Evolutionary conservation across 75 land plant species (phyloP).

Genomic region (Picea sitchensis): DNA sequence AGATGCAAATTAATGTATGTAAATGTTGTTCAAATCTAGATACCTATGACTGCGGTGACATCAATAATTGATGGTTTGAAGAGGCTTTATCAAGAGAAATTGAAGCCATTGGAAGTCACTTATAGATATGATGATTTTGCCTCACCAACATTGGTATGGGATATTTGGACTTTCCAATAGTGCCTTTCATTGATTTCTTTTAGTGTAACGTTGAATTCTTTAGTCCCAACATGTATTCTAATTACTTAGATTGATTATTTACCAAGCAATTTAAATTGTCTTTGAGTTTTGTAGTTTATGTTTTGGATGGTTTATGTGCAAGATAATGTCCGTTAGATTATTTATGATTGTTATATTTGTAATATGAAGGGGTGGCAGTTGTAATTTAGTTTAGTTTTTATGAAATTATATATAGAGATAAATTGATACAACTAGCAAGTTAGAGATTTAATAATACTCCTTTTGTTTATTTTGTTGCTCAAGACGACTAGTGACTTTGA

Average conservation of each 20-base stretch:
- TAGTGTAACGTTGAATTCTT: neutral
- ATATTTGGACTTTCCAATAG: neutral
- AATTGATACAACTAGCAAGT: neutral
- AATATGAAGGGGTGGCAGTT: too few species aligned
- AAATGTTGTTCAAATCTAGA: constrained; percentile 17
- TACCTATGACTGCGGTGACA: constrained; percentile 66
- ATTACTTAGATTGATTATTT: too few species aligned
- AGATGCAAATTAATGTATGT: too few species aligned
- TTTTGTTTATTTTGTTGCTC: neutral
- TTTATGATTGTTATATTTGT: too few species aligned
- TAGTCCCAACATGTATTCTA: too few species aligned
- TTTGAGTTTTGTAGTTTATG: too few species aligned
- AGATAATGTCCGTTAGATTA: too few species aligned
- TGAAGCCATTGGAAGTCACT: constrained; percentile 85
- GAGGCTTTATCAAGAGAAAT: constrained; percentile 71
- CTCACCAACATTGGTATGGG: constrained; percentile 70
- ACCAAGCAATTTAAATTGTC: too few species aligned
- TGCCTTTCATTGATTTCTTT: neutral
- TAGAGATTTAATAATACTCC: neutral
- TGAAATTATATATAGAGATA: too few species aligned
- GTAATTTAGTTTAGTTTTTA: too few species aligned
- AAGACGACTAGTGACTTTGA: constrained; percentile 96
- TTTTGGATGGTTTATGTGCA: too few species aligned
- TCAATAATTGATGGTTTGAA: constrained; percentile 93
- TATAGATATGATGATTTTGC: constrained; percentile 88